These are phyloP conservation scores for Coprinopsis cinerea DNA, from an alignment of 768 basidiomycete species.

Conservation along the genomic window DNA sequence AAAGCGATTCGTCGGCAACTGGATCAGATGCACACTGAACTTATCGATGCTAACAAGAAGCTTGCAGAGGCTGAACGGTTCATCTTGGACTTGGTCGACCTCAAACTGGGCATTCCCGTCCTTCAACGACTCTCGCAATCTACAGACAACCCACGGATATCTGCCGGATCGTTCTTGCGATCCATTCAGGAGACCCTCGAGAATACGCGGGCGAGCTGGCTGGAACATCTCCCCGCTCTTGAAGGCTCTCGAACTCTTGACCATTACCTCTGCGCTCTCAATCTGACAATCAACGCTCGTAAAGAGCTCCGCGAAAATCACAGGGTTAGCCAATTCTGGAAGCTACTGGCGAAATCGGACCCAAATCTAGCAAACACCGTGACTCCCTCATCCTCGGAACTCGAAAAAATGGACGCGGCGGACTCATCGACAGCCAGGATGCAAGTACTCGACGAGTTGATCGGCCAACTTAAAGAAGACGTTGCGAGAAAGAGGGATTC, in stretches of 20 bases:
- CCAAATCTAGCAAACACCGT: conserved; percentile 19
- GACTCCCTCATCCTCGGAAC: conserved; percentile 30
- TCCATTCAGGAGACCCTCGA: conserved; percentile 38
- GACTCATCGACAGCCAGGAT: background rate
- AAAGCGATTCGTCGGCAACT: conserved; percentile 19
- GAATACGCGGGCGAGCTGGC: conserved; percentile 35
- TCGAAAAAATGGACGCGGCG: conserved; percentile 12
- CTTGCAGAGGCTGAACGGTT: conserved; percentile 18
- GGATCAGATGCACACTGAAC: background rate
- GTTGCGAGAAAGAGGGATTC: background rate
- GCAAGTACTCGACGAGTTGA: conserved; percentile 5
- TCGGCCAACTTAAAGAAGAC: background rate
- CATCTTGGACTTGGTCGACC: conserved; percentile 30
- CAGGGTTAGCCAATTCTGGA: conserved; percentile 38
- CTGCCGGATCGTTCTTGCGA: conserved; percentile 37
- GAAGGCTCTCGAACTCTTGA: conserved; percentile 29
- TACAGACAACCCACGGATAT: conserved; percentile 21
- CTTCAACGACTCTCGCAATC: conserved; percentile 22
- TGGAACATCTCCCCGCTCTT: conserved; percentile 31
- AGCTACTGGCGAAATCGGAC: conserved; percentile 31
- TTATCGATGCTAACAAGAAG: conserved; percentile 2
- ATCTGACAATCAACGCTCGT: conserved; percentile 37
- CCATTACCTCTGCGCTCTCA: conserved; percentile 41
- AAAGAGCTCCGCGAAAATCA: conserved; percentile 34
- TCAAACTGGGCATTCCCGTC: conserved; percentile 28